Conservation (phyloP, 2,329 filamentous ascomycete genomes). For the Leptographium radiaticola region DNA sequence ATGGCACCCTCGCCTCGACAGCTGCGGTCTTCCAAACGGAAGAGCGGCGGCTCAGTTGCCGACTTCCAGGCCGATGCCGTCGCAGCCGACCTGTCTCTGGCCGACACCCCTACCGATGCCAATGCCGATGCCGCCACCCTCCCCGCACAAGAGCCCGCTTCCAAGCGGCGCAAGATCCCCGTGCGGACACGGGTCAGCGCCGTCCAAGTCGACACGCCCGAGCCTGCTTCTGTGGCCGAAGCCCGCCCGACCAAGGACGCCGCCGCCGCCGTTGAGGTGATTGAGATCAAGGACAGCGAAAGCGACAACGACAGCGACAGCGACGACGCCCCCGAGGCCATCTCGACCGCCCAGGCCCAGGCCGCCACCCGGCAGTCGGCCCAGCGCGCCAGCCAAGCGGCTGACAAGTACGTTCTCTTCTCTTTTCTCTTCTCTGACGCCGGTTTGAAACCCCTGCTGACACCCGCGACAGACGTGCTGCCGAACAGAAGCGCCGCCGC, state of each 20-base stretch:
- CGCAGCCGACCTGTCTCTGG: background rate
- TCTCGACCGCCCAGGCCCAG: slow-evolving; percentile 39
- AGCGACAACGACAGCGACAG: slow-evolving; percentile 17
- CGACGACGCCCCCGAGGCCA: slow-evolving; percentile 39
- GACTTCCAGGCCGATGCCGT: background rate
- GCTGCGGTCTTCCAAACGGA: background rate
- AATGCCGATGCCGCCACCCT: background rate
- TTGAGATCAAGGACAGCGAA: background rate
- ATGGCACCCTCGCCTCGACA: background rate
- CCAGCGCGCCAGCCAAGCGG: slow-evolving; percentile 33
- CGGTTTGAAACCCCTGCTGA: background rate
- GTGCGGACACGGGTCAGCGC: slow-evolving; percentile 5
- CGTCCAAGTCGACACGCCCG: too few species aligned
- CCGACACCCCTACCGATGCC: background rate
- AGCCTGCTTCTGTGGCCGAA: slow-evolving; percentile 1
- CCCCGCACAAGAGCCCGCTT: background rate
- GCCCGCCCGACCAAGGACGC: slow-evolving; percentile 8
- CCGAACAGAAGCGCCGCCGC: slow-evolving; percentile 39
- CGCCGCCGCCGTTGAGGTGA: background rate
- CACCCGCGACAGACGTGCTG: slow-evolving; percentile 30
- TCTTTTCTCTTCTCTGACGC: slow-evolving; percentile 1
- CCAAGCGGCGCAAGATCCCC: slow-evolving; percentile 11
- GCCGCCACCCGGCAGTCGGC: slow-evolving; percentile 31
- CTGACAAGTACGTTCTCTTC: slow-evolving; percentile 30
- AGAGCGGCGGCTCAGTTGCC: background rate